Base-by-base conservation (phyloP, 371 early-diverging fungal genomes). In the Basidiobolus meristosporus region DNA sequence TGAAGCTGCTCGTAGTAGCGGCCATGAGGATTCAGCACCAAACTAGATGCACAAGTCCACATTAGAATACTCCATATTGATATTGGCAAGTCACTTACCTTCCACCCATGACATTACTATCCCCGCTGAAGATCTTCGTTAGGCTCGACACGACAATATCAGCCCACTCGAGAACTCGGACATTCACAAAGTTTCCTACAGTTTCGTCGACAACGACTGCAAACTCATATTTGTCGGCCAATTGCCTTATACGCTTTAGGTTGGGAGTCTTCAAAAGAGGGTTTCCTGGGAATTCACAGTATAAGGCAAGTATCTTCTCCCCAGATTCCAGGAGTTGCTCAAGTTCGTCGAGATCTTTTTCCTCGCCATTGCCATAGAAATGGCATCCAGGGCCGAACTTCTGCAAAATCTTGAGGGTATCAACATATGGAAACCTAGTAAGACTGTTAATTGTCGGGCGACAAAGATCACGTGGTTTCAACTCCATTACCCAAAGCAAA, bases 91-190 rank as follows among this genome's bases (percentile, higher is more conserved):
- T 18, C 18, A 48, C 30, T 33, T 48, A 76, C 77, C 85, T 75
- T 44, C 97, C 97, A 41, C 84, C 93, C 93, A 92, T 92, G n/a
- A 91, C 93, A 54, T 96, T 90, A 46, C 83, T 73, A 56, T 89
- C 90, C 18, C 96, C 96, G 42, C 79, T 78, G 49, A 93, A 91
- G 34, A 88, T 61, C 62, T 95, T 95, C 14, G 96, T 90, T 42
- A 96, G 53, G 47, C 89, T 88, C 16, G 89, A 78, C 4, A 90
- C 95, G 1, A 90, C 77, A 20, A 89, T 63, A 52, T 95, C 93
- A 0, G 86, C 86, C 61, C 64, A 72, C 41, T 61, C 56, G 12
- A 88, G 61, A 2, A 76, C 82, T 22, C 59, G 52, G 15, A 90
- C 74, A 47, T 93, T 92, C 36, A 75, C 72, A 61, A 90, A 85